A percentile compares a stretch with the other conserved stretches of the same genome.
phyloP scores from a whole-genome alignment of 306 rosid species.

The Spatholobus suberectus region DNA sequence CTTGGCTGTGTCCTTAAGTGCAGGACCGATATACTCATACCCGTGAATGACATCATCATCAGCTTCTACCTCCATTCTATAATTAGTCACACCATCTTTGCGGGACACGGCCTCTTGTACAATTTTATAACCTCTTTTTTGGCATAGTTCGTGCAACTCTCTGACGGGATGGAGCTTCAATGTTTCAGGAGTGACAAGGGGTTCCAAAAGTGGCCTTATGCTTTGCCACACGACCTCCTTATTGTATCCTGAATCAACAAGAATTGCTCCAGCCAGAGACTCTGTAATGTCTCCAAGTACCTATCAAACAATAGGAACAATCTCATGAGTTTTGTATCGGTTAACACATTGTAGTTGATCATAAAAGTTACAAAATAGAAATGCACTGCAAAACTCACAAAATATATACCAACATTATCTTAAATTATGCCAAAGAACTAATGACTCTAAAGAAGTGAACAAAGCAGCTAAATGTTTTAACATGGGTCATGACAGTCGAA shows the following conservation, averaged over 20 bases:
- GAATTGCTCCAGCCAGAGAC: slow-evolving; percentile 85
- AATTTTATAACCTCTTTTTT: slow-evolving; percentile 38
- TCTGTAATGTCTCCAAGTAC: slow-evolving; percentile 85
- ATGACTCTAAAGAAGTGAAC: neutral
- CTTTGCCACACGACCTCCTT: slow-evolving; percentile 62
- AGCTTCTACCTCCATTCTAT: slow-evolving; percentile 56
- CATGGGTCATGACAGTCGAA: neutral
- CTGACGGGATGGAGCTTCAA: slow-evolving; percentile 54
- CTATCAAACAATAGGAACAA: slow-evolving; percentile 45
- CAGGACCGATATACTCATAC: slow-evolving; percentile 25
- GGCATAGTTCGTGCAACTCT: slow-evolving; percentile 62
- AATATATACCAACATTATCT: neutral
- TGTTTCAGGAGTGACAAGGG: slow-evolving; percentile 72
- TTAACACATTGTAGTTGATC: neutral
- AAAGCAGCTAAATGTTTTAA: neutral
- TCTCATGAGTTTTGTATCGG: neutral
- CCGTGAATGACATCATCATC: slow-evolving; percentile 46
- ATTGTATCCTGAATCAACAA: slow-evolving; percentile 69
- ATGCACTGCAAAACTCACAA: neutral
- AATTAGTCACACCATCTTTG: slow-evolving; percentile 27
- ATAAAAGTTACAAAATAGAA: neutral
- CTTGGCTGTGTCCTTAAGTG: slow-evolving; percentile 46
- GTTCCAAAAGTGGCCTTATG: slow-evolving; percentile 73
- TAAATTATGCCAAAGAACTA: neutral
- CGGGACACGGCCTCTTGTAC: slow-evolving; percentile 1